Base-by-base conservation (phyloP, 2,329 filamentous ascomycete genomes). In the Hypoxylon rubiginosum region DNA sequence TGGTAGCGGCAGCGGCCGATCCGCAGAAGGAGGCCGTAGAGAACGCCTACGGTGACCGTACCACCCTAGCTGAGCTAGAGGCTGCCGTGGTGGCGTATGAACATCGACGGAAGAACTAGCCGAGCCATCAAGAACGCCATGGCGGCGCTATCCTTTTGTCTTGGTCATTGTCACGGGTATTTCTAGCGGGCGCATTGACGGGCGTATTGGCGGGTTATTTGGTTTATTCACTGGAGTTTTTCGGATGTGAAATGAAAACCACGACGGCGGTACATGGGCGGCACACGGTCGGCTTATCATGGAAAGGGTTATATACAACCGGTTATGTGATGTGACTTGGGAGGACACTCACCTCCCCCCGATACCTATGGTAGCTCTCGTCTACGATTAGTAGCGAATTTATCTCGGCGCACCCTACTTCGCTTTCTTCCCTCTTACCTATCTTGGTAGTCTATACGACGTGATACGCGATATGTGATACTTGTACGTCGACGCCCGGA, bases 21-120 rank as follows among this genome's bases (percentile, higher is more conserved):
- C 75, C 74, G 55, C 77, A 76, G 65, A 75, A 57, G 51, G 79
- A 83, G 63, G 78, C 80, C 19, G 76, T 82, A 59, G 77, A 84
- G 75, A 80, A 85, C 36, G 80, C 84, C 61, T 86, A 86, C 63
- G 83, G 84, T 50, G 83, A 84, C 65, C 79, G 83, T 13, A 81
- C 81, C 28, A 85, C 80, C 66, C 76, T 86, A 3, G 80, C 82
- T 26, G 81, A 81, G 67, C 76, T 86, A 32, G 82, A 86, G 72
- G 81, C 79, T 49, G 84, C 84, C 1, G 78, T 86, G 56, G 75
- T 79, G 55, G 79, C 79, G 26, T 86, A 86, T 71, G 82, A 83
- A 70, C 53, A 72, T 9, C 69, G 71, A n/a, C 71, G 60, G 56
- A 71, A 62, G 62, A 17, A 62, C 6, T 68, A 26, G 66, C 49